Base-by-base conservation (phyloP, 2,329 filamentous ascomycete genomes). In the Aspergillus sp. region DNA sequence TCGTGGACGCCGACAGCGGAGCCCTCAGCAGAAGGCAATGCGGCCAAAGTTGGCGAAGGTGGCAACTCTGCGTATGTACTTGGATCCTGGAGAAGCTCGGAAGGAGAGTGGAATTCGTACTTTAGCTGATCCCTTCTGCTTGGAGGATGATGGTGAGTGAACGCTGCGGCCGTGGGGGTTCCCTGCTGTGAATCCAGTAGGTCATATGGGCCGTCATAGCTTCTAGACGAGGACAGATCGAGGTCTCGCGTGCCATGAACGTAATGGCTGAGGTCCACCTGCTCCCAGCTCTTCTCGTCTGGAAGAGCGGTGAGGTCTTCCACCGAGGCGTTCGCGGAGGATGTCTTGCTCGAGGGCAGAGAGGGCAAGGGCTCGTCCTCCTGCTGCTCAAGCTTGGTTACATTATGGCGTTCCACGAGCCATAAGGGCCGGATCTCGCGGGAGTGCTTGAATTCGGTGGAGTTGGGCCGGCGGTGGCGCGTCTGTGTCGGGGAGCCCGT, bases 341-440 rank as follows among this genome's bases (percentile, higher is more conserved):
- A 77, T n/a, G 68, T 71, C 59, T 74, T 72, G 64, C 79, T 81
- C 5, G 76, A 76, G 36, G 79, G 79, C 10, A 82, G 67, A n/a
- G 76, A 76, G 31, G 79, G 79, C 44, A 77, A 68, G 4, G 71
- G 62, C 47, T 76, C 76, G 21, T 76, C 40, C 11, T 42, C 71
- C 13, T 58, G 56, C 36, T 63, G 67, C 57, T 68, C 73, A 16
- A 68, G 64, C 61, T 80, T 78, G 16, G 58, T 64, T 9, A 66
- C 57, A 17, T 75, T 72, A 58, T 79, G 82, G 25, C 78, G 85
- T 69, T 95, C 89, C 5, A 96, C 83, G 19, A 96, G 84, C 71
- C 89, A 93, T 7, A 97, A 75, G 0, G 92, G 92, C 60, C 88
- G 86, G 63, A 92, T 87, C 65, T 94, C 90, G 50, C 82, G 82